Percentiles rank a stretch among this genome's conserved stretches.
These are phyloP conservation scores for barley (Hordeum vulgare) DNA, from an alignment of 176 grass and related monocot genomes.

Conservation along the genomic window DNA sequence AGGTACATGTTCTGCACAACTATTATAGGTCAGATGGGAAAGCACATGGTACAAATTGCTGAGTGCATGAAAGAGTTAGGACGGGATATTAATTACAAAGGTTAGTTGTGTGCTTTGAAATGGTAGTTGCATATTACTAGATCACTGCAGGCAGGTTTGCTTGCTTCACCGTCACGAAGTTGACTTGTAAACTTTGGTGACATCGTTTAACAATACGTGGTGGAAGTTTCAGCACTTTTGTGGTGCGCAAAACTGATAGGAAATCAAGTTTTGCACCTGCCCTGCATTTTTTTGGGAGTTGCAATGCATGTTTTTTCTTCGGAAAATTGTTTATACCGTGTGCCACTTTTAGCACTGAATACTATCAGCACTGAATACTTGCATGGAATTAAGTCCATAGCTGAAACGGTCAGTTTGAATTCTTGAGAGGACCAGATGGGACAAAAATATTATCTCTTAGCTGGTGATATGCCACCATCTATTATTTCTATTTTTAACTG, in stretches of 20 bases:
- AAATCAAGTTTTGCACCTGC: neutral
- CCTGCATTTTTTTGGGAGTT: neutral
- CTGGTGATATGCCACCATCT: conserved; percentile 34
- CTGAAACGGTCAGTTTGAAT: conserved; percentile 1
- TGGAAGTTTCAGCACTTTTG: neutral
- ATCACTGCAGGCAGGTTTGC: neutral
- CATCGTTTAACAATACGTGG: neutral
- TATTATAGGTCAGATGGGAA: neutral
- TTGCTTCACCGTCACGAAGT: neutral
- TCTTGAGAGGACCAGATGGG: conserved; percentile 3
- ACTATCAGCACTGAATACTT: neutral
- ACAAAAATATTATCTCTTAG: conserved; percentile 31
- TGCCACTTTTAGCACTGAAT: neutral
- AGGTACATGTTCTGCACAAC: neutral
- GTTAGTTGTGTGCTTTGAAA: neutral
- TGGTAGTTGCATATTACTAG: neutral
- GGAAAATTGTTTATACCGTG: neutral
- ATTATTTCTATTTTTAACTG: conserved; percentile 6
- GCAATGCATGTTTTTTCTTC: neutral
- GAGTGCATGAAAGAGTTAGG: neutral
- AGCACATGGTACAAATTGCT: neutral
- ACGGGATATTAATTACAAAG: too few relatives aligned
- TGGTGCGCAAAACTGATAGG: neutral
- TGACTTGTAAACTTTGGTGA: neutral
- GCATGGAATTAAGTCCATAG: neutral